Percentiles rank a stretch among this genome's conserved stretches.
phyloP scores from a whole-genome alignment of 306 rosid genomes.

The Casuarina glauca region DNA sequence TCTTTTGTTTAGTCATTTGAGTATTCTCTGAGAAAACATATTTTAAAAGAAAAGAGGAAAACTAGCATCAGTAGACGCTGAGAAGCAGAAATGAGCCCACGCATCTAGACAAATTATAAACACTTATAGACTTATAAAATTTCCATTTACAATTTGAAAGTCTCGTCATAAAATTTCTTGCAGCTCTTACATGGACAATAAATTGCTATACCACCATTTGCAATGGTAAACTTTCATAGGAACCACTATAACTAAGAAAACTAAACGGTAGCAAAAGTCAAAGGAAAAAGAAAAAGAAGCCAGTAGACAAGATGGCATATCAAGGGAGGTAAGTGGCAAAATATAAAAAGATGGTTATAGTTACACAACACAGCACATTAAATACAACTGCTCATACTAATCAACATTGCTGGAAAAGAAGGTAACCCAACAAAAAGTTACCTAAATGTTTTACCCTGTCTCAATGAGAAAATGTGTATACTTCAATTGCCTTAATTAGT shows the following conservation, averaged over 20 bases:
- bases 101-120: not conserved
- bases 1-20: constrained; percentile 68
- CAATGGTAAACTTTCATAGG: not conserved
- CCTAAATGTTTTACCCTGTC: not conserved
- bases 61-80: constrained; percentile 9
- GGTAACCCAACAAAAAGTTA: not conserved
- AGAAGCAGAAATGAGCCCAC: constrained; percentile 2
- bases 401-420: not conserved
- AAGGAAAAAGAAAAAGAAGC: not conserved
- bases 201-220: not conserved
- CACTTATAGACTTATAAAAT: not conserved
- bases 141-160: not conserved
- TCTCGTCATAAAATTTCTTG: not conserved
- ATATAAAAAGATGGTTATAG: not conserved
- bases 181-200: not conserved
- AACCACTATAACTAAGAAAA: not conserved
- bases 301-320: not conserved
- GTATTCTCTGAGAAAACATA: constrained; percentile 51
- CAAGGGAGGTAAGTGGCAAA: not conserved
- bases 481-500: not conserved
- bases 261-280: not conserved
- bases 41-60: constrained; percentile 17
- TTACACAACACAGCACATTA: not conserved
- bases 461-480: not conserved
- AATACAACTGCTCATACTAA: not conserved